These are phyloP conservation scores for Rubus idaeus DNA, from an alignment of 306 rosid species.

Conservation along the genomic window DNA sequence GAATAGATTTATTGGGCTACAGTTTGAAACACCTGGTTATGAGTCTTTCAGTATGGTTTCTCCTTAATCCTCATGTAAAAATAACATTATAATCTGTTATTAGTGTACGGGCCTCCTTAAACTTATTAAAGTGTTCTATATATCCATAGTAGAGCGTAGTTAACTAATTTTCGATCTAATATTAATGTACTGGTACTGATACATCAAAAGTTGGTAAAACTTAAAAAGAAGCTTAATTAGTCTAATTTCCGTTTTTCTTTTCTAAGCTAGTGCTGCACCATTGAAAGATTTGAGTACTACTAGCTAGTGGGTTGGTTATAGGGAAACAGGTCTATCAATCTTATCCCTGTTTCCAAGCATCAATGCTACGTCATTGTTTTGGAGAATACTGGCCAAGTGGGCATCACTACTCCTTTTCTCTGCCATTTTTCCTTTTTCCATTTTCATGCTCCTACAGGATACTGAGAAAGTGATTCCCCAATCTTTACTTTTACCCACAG, in stretches of 20 bases:
- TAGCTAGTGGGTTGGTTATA: constrained; percentile 7
- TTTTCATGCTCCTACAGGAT: background rate
- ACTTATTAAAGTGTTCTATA: no score
- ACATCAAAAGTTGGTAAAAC: background rate
- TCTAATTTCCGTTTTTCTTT: background rate
- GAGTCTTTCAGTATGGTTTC: no score
- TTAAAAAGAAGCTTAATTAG: background rate
- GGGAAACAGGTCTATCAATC: constrained; percentile 9
- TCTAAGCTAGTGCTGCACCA: background rate
- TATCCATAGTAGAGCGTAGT: no score
- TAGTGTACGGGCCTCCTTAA: no score
- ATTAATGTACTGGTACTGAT: no score
- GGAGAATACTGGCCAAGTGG: constrained; percentile 7
- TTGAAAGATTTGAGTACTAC: background rate
- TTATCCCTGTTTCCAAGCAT: constrained; percentile 6
- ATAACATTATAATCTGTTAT: no score
- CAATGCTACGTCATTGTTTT: background rate
- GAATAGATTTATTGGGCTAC: no score
- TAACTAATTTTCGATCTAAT: no score
- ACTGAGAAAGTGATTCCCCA: constrained; percentile 16
- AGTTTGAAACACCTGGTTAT: no score
- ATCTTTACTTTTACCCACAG: constrained; percentile 15
- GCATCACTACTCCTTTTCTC: constrained; percentile 1
- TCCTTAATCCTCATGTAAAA: no score
- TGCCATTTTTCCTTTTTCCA: constrained; percentile 14